Base-by-base conservation (phyloP, 2,329 filamentous ascomycete species). In the Diplodia intermedia region DNA sequence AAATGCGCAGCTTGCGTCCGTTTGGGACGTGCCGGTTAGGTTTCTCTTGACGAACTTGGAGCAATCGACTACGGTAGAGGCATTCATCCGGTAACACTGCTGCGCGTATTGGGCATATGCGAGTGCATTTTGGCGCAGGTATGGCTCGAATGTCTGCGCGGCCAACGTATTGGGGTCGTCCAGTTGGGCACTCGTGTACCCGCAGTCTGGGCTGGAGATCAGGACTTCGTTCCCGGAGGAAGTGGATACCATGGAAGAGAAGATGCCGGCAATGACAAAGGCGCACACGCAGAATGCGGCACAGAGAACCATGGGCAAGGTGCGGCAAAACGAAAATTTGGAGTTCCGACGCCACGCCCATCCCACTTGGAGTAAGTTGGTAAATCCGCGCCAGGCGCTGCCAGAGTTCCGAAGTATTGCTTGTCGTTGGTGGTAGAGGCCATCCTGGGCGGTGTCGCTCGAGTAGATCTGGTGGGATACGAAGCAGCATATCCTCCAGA, bases 241-340 rank as follows among this genome's bases (percentile, higher is more conserved):
- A 20, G 74, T 75, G 2, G 76, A 74, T 36, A 80, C 71, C 20
- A 73, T 72, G 0, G 77, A 78, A 1, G 77, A 78, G 65, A 79
- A 76, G 5, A 79, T 69, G 65, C 75, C 73, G 52, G 75, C 73
- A 12, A 74, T 65, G 9, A 18, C 67, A 70, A 61, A 78, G 75
- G 9, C 71, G 57, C 20, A 36, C 14, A 8, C 15, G 23, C 54
- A 33, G 14, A 65, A 5, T 3, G 52, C 23, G 3, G 50, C 53
- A 18, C 67, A 50, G 11, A 57, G 1, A 15, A 68, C 43, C 6
- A 65, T 29, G 1, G 66, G 66, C 4, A 68, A 26, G 3, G 50
- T 54, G 4, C 50, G 50, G 29, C 38, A 52, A 33, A 49, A 55
- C 7, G 57, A 52, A 18, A 55, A 29, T 4, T 29, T 47, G 1